Evolutionary conservation across 352 stramenopile species (phyloP).

Genomic region (Phytopythium litorale): DNA sequence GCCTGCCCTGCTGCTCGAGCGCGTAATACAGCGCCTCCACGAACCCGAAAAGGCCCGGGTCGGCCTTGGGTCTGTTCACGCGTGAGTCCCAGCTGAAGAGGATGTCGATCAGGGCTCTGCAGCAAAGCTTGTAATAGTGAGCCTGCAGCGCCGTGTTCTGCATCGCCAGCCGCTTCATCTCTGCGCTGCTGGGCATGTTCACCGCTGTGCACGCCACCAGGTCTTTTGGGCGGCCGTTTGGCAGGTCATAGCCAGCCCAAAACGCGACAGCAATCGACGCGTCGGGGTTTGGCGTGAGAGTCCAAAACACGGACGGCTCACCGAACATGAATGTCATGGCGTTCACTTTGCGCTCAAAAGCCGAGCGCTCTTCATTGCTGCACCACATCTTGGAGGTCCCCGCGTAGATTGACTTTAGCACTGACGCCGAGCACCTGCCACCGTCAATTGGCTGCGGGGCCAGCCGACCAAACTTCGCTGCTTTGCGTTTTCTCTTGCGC

Average conservation of each 20-base stretch:
- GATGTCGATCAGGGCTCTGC: slow-evolving; percentile 2
- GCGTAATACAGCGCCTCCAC: slow-evolving; percentile 10
- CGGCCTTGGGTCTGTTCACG: not conserved
- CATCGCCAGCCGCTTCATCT: not conserved
- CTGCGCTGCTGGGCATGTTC: slow-evolving; percentile 1
- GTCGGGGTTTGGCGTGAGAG: slow-evolving; percentile 25
- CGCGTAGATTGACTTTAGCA: slow-evolving; percentile 11
- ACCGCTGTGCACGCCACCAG: not conserved
- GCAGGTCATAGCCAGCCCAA: slow-evolving; percentile 13
- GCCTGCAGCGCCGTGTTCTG: slow-evolving; percentile 7
- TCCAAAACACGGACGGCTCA: slow-evolving; percentile 25
- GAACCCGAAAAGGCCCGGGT: slow-evolving; percentile 3
- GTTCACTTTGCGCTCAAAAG: slow-evolving; percentile 12
- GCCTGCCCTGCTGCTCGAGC: slow-evolving; percentile 7
- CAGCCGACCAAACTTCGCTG: not conserved
- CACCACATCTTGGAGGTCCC: slow-evolving; percentile 20
- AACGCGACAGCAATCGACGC: slow-evolving; percentile 16
- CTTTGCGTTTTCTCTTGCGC: not conserved
- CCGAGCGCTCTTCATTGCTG: slow-evolving; percentile 20
- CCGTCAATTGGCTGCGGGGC: not conserved
- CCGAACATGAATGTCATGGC: slow-evolving; percentile 15
- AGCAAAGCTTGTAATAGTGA: slow-evolving; percentile 10
- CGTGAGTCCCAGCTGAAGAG: slow-evolving; percentile 8
- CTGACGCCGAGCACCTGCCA: not conserved
- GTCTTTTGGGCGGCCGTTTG: slow-evolving; percentile 6